Conservation (phyloP, 441 rosid species). For the Sinapis alba region DNA sequence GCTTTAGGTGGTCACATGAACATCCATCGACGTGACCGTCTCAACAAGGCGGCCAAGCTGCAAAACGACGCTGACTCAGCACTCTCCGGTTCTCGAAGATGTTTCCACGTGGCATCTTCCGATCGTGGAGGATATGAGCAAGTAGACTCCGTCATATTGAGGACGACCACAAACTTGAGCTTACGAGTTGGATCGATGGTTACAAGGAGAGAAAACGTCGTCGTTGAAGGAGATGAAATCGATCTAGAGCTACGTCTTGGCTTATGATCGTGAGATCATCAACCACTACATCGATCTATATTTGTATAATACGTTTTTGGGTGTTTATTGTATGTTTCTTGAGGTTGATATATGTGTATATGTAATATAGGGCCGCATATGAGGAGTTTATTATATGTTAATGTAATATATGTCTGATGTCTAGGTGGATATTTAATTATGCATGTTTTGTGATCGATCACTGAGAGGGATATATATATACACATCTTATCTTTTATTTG, state of each 20-base stretch:
- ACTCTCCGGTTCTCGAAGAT: slow-evolving; percentile 28
- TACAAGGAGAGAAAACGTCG: slow-evolving; percentile 30
- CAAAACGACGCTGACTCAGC: slow-evolving; percentile 33
- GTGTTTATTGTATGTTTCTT: slow-evolving; percentile 26
- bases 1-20: slow-evolving; percentile 79
- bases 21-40: slow-evolving; percentile 65
- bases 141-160: slow-evolving; percentile 29
- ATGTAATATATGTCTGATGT: slow-evolving; percentile 29
- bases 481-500: background rate
- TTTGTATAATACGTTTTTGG: slow-evolving; percentile 30
- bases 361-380: slow-evolving; percentile 22
- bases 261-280: slow-evolving; percentile 12
- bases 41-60: slow-evolving; percentile 52
- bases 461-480: background rate
- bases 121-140: slow-evolving; percentile 35
- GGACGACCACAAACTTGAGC: slow-evolving; percentile 32
- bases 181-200: slow-evolving; percentile 36
- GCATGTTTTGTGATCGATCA: slow-evolving; percentile 23
- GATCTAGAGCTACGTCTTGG: slow-evolving; percentile 46
- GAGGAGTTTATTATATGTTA: slow-evolving; percentile 32
- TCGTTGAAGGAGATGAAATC: slow-evolving; percentile 39
- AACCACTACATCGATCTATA: slow-evolving; percentile 1
- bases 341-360: slow-evolving; percentile 11
- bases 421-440: slow-evolving; percentile 15
- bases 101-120: slow-evolving; percentile 30